Conservation (phyloP, 768 basidiomycete species). For the Clitopilus hobsonii region DNA sequence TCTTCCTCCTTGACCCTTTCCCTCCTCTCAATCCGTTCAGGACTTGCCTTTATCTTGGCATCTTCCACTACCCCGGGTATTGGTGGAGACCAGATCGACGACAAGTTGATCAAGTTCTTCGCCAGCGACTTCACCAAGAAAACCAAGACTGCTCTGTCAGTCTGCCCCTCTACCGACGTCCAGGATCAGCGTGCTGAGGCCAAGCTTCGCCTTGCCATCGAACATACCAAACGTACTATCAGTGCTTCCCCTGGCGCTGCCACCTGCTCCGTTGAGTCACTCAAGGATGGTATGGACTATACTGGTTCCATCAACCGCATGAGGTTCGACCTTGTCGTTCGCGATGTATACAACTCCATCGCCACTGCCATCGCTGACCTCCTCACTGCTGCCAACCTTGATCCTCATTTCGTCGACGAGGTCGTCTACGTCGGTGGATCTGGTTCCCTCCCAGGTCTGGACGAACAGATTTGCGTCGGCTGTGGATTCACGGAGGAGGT, state of each 20-base stretch:
- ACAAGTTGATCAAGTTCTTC: constrained; percentile 85
- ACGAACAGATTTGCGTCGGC: constrained; percentile 44
- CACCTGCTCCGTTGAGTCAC: constrained; percentile 87
- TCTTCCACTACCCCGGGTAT: constrained; percentile 41
- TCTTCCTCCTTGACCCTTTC: constrained; percentile 65
- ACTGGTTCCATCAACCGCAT: constrained; percentile 52
- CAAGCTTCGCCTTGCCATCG: constrained; percentile 89
- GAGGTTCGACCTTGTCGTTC: constrained; percentile 60
- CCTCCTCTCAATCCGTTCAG: constrained; percentile 69
- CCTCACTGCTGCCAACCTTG: constrained; percentile 45
- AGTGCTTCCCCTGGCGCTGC: constrained; percentile 84
- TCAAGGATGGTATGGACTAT: constrained; percentile 92
- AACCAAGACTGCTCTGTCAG: constrained; percentile 68
- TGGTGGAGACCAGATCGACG: constrained; percentile 73
- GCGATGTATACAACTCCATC: constrained; percentile 56
- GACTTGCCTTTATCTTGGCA: constrained; percentile 64
- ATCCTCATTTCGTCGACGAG: constrained; percentile 70
- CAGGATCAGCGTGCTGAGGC: constrained; percentile 83
- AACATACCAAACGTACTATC: constrained; percentile 92
- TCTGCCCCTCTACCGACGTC: constrained; percentile 53
- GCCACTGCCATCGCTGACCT: constrained; percentile 46
- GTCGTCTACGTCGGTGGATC: constrained; percentile 79
- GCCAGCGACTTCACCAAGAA: constrained; percentile 97
- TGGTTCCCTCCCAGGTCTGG: constrained; percentile 68
- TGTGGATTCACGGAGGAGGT: constrained; percentile 59